phyloP scores from a whole-genome alignment of 768 basidiomycete species.

The Pisolithus orientalis region DNA sequence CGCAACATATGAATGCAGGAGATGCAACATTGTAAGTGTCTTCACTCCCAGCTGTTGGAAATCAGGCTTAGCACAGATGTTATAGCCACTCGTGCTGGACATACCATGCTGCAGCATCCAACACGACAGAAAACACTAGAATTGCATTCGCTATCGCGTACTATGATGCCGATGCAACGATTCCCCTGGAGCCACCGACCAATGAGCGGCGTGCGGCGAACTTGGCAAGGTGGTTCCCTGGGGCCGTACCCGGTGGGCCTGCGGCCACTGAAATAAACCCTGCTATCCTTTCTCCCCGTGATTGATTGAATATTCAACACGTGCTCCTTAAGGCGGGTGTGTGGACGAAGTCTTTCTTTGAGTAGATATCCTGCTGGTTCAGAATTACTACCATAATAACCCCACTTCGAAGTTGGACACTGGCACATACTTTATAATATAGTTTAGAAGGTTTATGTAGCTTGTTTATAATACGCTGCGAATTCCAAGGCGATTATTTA shows the following conservation, averaged over 20 bases:
- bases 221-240: slow-evolving; percentile 6
- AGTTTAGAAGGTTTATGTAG: too few species aligned
- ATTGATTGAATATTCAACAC: neutral
- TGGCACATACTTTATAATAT: too few species aligned
- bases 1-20: slow-evolving; percentile 3
- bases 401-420: too few species aligned
- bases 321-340: neutral
- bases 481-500: too few species aligned
- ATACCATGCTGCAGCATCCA: slow-evolving; percentile 3
- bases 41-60: neutral
- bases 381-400: too few species aligned
- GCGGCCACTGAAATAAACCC: slow-evolving; percentile 3
- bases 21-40: slow-evolving; percentile 4
- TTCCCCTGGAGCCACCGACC: neutral
- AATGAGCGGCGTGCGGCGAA: slow-evolving; percentile 3
- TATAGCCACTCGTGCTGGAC: slow-evolving; percentile 6
- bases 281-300: neutral
- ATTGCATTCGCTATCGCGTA: slow-evolving; percentile 1
- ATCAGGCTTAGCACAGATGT: neutral
- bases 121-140: neutral
- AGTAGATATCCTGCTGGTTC: neutral
- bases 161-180: slow-evolving; percentile 1
- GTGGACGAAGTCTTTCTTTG: too few species aligned
- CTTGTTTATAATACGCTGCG: too few species aligned
- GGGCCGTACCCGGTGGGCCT: neutral